These are phyloP conservation scores for Zygoascus sp. DNA, from an alignment of 1,139 yeast genomes.

Conservation along the genomic window DNA sequence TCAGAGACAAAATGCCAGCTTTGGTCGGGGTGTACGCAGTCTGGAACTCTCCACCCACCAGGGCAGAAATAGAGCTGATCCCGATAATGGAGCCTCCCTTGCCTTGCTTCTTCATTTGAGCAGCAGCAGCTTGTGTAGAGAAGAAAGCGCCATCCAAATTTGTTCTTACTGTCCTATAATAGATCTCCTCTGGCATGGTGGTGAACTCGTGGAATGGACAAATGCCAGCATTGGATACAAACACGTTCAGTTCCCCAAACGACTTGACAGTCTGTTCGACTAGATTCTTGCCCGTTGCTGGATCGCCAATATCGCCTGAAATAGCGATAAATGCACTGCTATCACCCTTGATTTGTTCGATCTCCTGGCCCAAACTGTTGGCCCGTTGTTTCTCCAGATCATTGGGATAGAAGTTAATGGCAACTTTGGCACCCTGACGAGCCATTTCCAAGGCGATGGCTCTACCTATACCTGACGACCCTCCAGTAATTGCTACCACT, in stretches of 20 bases:
- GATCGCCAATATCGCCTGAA: slow-evolving; percentile 43
- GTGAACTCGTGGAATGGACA: slow-evolving; percentile 39
- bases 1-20: slow-evolving; percentile 44
- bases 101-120: slow-evolving; percentile 44
- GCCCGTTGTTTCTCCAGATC: slow-evolving; percentile 27
- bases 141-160: slow-evolving; percentile 45
- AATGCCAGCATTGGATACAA: slow-evolving; percentile 47
- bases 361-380: slow-evolving; percentile 28
- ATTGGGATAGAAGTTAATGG: slow-evolving; percentile 32
- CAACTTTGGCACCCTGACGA: slow-evolving; percentile 31
- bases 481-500: slow-evolving; percentile 37
- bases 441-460: slow-evolving; percentile 39
- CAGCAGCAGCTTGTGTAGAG: slow-evolving; percentile 46
- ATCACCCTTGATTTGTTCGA: slow-evolving; percentile 22
- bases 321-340: slow-evolving; percentile 33
- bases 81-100: slow-evolving; percentile 46
- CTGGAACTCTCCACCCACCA: slow-evolving; percentile 30
- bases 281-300: slow-evolving; percentile 36
- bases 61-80: slow-evolving; percentile 36
- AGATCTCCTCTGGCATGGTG: slow-evolving; percentile 38
- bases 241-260: slow-evolving; percentile 42
- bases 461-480: slow-evolving; percentile 40
- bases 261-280: slow-evolving; percentile 36
- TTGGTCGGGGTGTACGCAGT: slow-evolving; percentile 47
- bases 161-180: slow-evolving; percentile 39